phyloP scores from a whole-genome alignment of 768 basidiomycete species.

The Leccinum aurantiacum region DNA sequence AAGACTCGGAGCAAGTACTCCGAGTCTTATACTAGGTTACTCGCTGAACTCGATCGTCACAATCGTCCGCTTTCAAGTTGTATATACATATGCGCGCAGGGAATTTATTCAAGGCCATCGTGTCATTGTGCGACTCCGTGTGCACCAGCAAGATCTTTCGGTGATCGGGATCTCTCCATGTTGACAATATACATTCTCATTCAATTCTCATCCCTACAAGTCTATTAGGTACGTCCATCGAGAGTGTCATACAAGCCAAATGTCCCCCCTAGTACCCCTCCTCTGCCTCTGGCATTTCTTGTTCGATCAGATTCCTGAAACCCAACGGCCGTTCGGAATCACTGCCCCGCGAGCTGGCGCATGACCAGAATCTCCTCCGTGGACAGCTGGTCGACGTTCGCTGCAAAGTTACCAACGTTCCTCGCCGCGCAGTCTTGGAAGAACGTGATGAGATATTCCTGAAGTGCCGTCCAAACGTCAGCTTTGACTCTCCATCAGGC shows the following conservation, averaged over 20 bases:
- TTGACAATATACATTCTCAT: neutral
- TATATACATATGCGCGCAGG: too few species aligned
- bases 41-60: too few species aligned
- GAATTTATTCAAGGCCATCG: too few species aligned
- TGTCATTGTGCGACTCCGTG: neutral
- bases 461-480: constrained; percentile 3
- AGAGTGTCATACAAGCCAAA: constrained; percentile 12
- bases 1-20: too few species aligned
- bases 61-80: too few species aligned
- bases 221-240: constrained; percentile 8
- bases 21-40: too few species aligned
- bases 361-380: constrained; percentile 73
- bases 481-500: constrained; percentile 17
- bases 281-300: neutral
- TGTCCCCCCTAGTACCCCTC: too few species aligned
- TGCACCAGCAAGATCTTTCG: neutral
- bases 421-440: constrained; percentile 64
- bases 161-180: neutral
- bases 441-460: constrained; percentile 73
- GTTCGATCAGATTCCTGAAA: neutral
- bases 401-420: constrained; percentile 62
- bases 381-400: constrained; percentile 61
- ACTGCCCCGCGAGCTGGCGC: constrained; percentile 43
- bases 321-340: constrained; percentile 2
- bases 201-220: neutral